Evolutionary conservation across 1,139 yeast species (phyloP).

Genomic region (Pichia sp.): DNA sequence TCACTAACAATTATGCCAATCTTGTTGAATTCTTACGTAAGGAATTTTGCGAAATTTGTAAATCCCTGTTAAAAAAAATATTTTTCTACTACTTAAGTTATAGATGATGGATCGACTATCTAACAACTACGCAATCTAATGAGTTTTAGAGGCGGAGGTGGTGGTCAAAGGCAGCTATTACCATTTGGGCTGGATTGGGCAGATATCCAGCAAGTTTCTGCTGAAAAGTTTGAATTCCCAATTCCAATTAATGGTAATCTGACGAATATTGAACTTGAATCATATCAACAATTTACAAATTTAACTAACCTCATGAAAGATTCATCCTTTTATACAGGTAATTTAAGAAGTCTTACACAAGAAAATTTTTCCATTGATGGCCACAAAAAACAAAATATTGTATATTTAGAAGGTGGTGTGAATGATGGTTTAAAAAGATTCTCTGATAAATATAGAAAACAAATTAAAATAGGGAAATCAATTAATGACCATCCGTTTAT

Average conservation of each 20-base stretch:
- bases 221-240: conserved; percentile 35
- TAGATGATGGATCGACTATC: not conserved
- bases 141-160: conserved; percentile 37
- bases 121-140: conserved; percentile 18
- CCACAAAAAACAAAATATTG: conserved; percentile 8
- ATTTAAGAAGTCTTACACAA: conserved; percentile 29
- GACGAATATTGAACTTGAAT: conserved; percentile 47
- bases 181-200: conserved; percentile 68
- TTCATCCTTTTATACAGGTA: conserved; percentile 75
- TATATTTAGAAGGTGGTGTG: conserved; percentile 34
- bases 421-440: conserved; percentile 65
- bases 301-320: conserved; percentile 54
- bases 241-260: conserved; percentile 68
- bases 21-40: not conserved
- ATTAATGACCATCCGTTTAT: conserved; percentile 80
- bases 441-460: conserved; percentile 67
- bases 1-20: not conserved
- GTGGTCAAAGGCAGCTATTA: conserved; percentile 34
- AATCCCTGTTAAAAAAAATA: not conserved
- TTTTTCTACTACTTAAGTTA: not conserved
- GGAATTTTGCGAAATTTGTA: not conserved
- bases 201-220: conserved; percentile 39
- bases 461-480: conserved; percentile 68
- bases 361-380: conserved; percentile 5
- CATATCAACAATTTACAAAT: conserved; percentile 59